Conservation (phyloP, 2,329 filamentous ascomycete genomes). For the Pezicula rhizophila region DNA sequence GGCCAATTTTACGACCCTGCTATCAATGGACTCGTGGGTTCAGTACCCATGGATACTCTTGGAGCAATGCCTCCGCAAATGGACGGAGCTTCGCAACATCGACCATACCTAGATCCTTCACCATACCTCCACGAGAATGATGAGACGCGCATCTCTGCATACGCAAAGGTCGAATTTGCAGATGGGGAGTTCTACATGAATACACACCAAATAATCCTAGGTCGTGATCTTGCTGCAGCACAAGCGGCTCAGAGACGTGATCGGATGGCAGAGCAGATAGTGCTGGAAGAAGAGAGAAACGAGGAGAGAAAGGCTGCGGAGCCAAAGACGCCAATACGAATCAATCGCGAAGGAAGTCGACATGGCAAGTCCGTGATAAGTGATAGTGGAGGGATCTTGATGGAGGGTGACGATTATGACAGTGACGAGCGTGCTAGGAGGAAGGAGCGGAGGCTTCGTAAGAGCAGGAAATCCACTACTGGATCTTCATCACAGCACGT, state of each 20-base stretch:
- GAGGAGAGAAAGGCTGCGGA: conserved; percentile 40
- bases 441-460: conserved; percentile 33
- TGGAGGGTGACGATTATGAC: conserved; percentile 56
- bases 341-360: conserved; percentile 38
- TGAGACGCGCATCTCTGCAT: conserved; percentile 33
- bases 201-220: conserved; percentile 65
- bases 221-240: conserved; percentile 61
- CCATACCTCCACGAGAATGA: conserved; percentile 9
- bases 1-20: neutral
- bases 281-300: conserved; percentile 43
- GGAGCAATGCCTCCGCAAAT: conserved; percentile 8
- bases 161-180: conserved; percentile 59
- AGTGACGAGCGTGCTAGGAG: conserved; percentile 44
- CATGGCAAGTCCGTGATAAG: conserved; percentile 56
- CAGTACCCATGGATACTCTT: conserved; percentile 3
- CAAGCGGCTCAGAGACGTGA: conserved; percentile 41
- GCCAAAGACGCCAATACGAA: conserved; percentile 43
- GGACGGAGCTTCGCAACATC: conserved; percentile 2
- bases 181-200: conserved; percentile 78
- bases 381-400: conserved; percentile 63
- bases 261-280: conserved; percentile 38
- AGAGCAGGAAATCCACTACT: conserved; percentile 33
- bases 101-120: conserved; percentile 12
- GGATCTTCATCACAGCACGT: conserved; percentile 34
- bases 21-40: neutral